Evolutionary conservation across 2,329 filamentous ascomycete species (phyloP), one percentile per base, ranked within the genome.

Genomic region (Aspergillus quadrilineatus): DNA sequence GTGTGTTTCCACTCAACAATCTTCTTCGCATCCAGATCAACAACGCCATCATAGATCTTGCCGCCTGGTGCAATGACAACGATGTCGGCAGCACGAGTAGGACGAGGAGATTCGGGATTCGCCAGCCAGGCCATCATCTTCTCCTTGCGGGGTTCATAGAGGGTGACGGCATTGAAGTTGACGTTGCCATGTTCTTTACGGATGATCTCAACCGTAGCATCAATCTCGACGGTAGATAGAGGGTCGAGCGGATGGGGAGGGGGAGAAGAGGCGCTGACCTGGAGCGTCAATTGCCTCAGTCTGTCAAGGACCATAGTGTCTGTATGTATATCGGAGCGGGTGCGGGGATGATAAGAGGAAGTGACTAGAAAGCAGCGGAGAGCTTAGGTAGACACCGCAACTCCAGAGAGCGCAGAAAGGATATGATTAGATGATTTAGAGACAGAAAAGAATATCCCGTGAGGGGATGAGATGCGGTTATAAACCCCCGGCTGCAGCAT

Each of bases 141-240:
- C 45, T 82, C 85, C 80, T 96, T 96, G 62, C 88, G 88, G 48
- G 92, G 92, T 79, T 96, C 92, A 66, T 86, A 87, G 29, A 96
- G 79, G 2, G 90, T 89, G 55, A 96, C 87, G 2, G 92, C 89
- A 78, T 96, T 94, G 83, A 92, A 96, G 73, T 86, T 85, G 57
- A 95, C 81, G 48, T 87, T 80, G 56, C 85, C 80, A 70, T 96
- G 81, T 57, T 88, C 81, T 65, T 87, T 84, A 59, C 85, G 86
- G 62, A 96, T 80, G 32, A 90, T 78, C 1, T 82, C 76, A 50
- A 92, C 87, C 6, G 86, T 85, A 17, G 82, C 76, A 65, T 89
- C 86, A 64, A 96, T 95, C 74, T 96, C 92, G 1, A 79, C 74
- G 8, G 82, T 79, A 8, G 82, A 83, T 45, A 96, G 85, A 52